Percentiles rank a stretch among this genome's conserved stretches.
phyloP scores from a whole-genome alignment of 2,329 filamentous ascomycete species.

The Aspergillus pseudoterreus region DNA sequence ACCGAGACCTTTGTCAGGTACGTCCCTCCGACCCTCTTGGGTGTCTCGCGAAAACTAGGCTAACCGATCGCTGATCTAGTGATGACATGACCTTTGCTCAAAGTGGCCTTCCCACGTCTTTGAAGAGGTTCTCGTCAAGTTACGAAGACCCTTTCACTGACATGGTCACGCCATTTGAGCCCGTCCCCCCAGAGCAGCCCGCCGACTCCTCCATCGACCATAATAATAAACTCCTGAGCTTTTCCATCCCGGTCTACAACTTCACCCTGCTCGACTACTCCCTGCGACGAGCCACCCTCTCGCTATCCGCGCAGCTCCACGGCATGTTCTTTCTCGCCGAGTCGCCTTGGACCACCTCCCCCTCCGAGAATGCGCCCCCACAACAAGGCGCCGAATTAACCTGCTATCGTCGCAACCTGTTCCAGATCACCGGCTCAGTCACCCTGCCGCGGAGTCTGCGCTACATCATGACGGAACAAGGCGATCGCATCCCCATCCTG shows the following conservation, averaged over 20 bases:
- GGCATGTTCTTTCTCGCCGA: constrained; percentile 69
- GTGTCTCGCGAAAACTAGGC: not conserved
- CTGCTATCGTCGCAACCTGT: constrained; percentile 92
- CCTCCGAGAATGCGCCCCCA: constrained; percentile 56
- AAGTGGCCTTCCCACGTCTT: constrained; percentile 33
- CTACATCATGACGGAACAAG: constrained; percentile 77
- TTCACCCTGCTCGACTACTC: constrained; percentile 60
- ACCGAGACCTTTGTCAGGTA: constrained; percentile 60
- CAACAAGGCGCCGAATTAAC: constrained; percentile 65
- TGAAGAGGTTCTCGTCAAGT: constrained; percentile 50
- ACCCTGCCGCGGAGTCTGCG: constrained; percentile 74
- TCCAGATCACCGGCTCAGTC: constrained; percentile 89
- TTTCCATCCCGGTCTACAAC: constrained; percentile 61
- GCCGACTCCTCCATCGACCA: constrained; percentile 59
- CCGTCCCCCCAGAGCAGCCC: constrained; percentile 43
- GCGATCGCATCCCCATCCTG: constrained; percentile 76
- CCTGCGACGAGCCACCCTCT: constrained; percentile 53
- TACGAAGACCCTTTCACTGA: constrained; percentile 53
- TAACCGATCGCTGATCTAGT: constrained; percentile 23
- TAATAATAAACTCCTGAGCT: constrained; percentile 70
- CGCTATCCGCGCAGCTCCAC: constrained; percentile 60
- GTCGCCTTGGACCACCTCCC: constrained; percentile 58
- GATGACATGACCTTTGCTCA: constrained; percentile 51
- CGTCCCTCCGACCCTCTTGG: constrained; percentile 14
- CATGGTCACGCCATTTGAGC: constrained; percentile 42